Percentiles rank a stretch among this genome's conserved stretches.
Evolutionary conservation across 495 filamentous ascomycete species (phyloP).

Genomic region (Penicillium turbatum): DNA sequence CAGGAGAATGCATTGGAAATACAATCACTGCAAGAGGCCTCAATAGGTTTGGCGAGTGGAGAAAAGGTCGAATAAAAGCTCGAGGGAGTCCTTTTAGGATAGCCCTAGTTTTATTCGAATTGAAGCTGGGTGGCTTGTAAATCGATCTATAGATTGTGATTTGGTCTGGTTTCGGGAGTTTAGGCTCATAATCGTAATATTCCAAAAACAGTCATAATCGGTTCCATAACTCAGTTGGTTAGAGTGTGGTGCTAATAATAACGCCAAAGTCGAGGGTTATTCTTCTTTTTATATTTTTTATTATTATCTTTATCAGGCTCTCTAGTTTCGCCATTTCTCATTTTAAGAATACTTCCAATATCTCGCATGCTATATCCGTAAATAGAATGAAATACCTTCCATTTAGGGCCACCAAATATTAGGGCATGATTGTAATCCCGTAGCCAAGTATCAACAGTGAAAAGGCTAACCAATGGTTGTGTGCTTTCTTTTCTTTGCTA

Average conservation of each 20-base stretch:
- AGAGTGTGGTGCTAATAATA: constrained; percentile 40
- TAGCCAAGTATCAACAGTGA: no score
- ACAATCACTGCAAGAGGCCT: not conserved
- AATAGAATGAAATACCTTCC: no score
- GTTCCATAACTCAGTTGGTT: constrained; percentile 38
- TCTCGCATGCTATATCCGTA: no score
- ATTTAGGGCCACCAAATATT: no score
- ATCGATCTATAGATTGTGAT: not conserved
- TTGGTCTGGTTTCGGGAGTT: not conserved
- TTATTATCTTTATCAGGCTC: no score
- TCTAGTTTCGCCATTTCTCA: no score
- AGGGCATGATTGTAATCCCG: no score
- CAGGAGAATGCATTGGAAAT: not conserved
- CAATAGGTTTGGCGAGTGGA: not conserved
- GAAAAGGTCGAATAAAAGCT: not conserved
- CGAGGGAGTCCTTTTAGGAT: not conserved
- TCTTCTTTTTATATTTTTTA: no score
- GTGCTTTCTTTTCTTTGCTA: no score
- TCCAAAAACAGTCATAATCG: not conserved
- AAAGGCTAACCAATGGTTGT: no score
- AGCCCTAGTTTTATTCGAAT: not conserved
- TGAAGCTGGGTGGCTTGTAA: not conserved
- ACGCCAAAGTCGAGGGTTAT: constrained; percentile 39
- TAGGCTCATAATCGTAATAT: not conserved
- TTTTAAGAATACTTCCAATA: no score